Percentiles rank a stretch among this genome's conserved stretches.
Evolutionary conservation across 1,139 yeast species (phyloP).

Genomic region (Yamadazyma conglobata): DNA sequence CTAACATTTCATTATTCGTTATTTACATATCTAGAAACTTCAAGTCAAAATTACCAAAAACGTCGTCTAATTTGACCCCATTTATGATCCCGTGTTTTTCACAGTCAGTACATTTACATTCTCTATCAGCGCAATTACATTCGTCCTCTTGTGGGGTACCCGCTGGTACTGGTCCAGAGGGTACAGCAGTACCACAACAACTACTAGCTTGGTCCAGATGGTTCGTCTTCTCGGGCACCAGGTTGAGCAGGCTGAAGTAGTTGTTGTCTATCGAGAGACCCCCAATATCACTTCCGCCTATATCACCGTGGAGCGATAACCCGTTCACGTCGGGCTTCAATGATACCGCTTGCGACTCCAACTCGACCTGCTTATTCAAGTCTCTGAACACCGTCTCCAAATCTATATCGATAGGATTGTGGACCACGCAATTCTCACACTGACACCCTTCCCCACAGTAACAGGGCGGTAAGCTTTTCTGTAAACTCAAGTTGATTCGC

Average conservation of each 20-base stretch:
- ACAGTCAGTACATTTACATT: conserved; percentile 52
- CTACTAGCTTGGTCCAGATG: too few relatives aligned
- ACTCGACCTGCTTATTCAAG: too few relatives aligned
- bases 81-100: conserved; percentile 53
- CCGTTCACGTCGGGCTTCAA: too few relatives aligned
- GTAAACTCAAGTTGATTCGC: conserved; percentile 29
- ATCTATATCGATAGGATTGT: conserved; percentile 19
- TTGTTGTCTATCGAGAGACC: too few relatives aligned
- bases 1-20: too few relatives aligned
- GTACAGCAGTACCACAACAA: conserved; percentile 1
- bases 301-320: too few relatives aligned
- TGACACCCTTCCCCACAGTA: conserved; percentile 44
- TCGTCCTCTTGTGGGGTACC: conserved; percentile 4
- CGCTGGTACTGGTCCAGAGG: not conserved
- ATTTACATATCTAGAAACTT: too few relatives aligned
- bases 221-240: too few relatives aligned
- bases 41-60: conserved; percentile 14
- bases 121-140: conserved; percentile 44
- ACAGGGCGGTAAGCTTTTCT: conserved; percentile 41
- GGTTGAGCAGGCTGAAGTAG: too few relatives aligned
- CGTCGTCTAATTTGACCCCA: conserved; percentile 46
- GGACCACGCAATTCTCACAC: conserved; percentile 49
- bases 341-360: too few relatives aligned
- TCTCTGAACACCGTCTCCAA: not conserved
- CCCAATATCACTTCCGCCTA: too few relatives aligned